Evolutionary conservation across 2,329 filamentous ascomycete species (phyloP).

Genomic region (Zymoseptoria tritici): DNA sequence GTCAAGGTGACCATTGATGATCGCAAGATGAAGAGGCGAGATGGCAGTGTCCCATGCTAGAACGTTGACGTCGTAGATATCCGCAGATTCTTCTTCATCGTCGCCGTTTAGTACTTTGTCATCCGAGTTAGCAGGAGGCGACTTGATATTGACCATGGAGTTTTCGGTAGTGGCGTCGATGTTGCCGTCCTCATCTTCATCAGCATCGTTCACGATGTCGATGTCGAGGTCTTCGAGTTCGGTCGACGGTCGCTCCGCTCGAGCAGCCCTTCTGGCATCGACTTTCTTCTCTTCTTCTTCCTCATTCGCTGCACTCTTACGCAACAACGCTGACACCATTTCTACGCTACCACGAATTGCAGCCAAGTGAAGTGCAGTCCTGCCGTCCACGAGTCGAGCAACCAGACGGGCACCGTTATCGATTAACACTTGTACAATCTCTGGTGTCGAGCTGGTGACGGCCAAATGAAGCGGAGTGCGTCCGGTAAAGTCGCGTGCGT

Average conservation of each 20-base stretch:
- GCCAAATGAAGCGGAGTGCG: slow-evolving; percentile 74
- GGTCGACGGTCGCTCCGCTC: slow-evolving; percentile 22
- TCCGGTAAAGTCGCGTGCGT: slow-evolving; percentile 70
- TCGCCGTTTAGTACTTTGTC: slow-evolving; percentile 41
- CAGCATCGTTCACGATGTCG: slow-evolving; percentile 42
- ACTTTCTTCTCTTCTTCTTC: slow-evolving; percentile 52
- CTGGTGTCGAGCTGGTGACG: slow-evolving; percentile 57
- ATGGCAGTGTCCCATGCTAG: slow-evolving; percentile 71
- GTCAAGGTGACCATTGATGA: slow-evolving; percentile 62
- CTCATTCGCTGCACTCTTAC: slow-evolving; percentile 68
- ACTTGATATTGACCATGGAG: slow-evolving; percentile 63
- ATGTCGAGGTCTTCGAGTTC: slow-evolving; percentile 34
- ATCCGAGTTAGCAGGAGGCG: slow-evolving; percentile 22
- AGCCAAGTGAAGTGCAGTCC: slow-evolving; percentile 75
- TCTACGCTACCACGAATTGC: slow-evolving; percentile 60
- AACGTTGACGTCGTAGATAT: slow-evolving; percentile 71
- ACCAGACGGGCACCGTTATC: slow-evolving; percentile 66
- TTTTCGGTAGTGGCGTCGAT: slow-evolving; percentile 47
- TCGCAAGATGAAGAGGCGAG: slow-evolving; percentile 71
- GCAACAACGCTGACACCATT: slow-evolving; percentile 65
- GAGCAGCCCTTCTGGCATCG: slow-evolving; percentile 28
- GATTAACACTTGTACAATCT: slow-evolving; percentile 64
- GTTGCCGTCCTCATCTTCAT: slow-evolving; percentile 30
- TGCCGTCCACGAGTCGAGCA: slow-evolving; percentile 68
- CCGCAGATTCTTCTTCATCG: slow-evolving; percentile 59